phyloP scores from a whole-genome alignment of 805 yeast genomes.

The Ogataea pilisensis region DNA sequence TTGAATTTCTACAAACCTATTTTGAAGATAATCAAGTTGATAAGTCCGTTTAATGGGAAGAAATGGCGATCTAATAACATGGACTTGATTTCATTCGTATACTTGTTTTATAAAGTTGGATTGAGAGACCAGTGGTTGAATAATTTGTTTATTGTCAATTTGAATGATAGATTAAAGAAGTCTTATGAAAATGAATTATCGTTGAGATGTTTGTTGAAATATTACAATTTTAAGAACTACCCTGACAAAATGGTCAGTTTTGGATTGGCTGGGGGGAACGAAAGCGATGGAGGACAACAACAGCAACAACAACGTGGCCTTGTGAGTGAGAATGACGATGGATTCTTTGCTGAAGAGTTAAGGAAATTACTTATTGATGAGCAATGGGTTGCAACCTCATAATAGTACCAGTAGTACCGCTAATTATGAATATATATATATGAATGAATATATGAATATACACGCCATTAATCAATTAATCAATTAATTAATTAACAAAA shows the following conservation, averaged over 20 bases:
- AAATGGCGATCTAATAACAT: slow-evolving; percentile 92
- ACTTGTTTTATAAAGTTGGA: slow-evolving; percentile 65
- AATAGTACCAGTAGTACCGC: too few species aligned
- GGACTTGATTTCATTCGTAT: slow-evolving; percentile 88
- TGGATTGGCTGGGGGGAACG: slow-evolving; percentile 45
- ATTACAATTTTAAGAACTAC: slow-evolving; percentile 64
- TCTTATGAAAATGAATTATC: slow-evolving; percentile 86
- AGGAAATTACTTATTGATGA: background rate
- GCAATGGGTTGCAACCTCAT: background rate
- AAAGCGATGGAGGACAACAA: background rate
- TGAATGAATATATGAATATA: too few species aligned
- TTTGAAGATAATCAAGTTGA: slow-evolving; percentile 67
- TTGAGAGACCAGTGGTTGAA: slow-evolving; percentile 85
- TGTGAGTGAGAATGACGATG: background rate
- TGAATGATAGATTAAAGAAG: slow-evolving; percentile 67
- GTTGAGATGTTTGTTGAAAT: slow-evolving; percentile 70
- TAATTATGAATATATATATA: background rate
- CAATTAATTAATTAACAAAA: too few species aligned
- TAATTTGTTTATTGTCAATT: slow-evolving; percentile 73
- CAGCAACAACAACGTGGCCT: background rate
- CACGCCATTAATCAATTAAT: too few species aligned
- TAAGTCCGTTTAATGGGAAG: slow-evolving; percentile 87
- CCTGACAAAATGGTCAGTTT: slow-evolving; percentile 46
- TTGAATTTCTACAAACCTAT: slow-evolving; percentile 61
- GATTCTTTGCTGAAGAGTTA: slow-evolving; percentile 1